Percentiles rank a stretch among this genome's conserved stretches.
These are phyloP conservation scores for Globisporangium perplexum DNA, from an alignment of 352 stramenopile genomes.

Conservation along the genomic window DNA sequence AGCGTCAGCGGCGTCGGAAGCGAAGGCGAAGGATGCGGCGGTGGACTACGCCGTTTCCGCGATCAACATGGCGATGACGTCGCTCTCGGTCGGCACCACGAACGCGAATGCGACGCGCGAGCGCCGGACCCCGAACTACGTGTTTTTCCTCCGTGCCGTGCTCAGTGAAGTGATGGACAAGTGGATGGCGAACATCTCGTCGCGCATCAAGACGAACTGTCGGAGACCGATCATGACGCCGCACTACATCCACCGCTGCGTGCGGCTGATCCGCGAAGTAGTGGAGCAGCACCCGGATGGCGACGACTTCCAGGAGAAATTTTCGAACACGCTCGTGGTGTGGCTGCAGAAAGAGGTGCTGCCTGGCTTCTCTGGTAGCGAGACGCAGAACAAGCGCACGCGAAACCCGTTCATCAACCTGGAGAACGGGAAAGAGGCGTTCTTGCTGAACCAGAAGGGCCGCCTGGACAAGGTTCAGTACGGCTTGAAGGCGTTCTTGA, in stretches of 20 bases:
- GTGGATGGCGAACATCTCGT: slow-evolving; percentile 77
- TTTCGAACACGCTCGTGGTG: slow-evolving; percentile 75
- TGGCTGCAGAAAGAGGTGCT: slow-evolving; percentile 87
- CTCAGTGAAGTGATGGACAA: slow-evolving; percentile 87
- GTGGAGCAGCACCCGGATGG: slow-evolving; percentile 79
- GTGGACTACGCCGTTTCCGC: slow-evolving; percentile 63
- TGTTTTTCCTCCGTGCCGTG: slow-evolving; percentile 81
- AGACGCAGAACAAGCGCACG: slow-evolving; percentile 61
- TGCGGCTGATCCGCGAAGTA: slow-evolving; percentile 77
- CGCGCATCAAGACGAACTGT: slow-evolving; percentile 60
- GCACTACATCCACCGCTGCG: slow-evolving; percentile 81
- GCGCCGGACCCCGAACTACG: slow-evolving; percentile 74
- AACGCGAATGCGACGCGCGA: slow-evolving; percentile 74
- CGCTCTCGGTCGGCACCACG: slow-evolving; percentile 53
- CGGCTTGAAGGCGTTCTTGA: slow-evolving; percentile 79
- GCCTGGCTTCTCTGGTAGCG: slow-evolving; percentile 69
- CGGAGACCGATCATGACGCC: slow-evolving; percentile 76
- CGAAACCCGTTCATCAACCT: slow-evolving; percentile 80
- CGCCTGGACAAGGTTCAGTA: slow-evolving; percentile 82
- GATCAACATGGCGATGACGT: slow-evolving; percentile 84
- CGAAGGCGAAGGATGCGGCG: slow-evolving; percentile 56
- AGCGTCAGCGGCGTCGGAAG: slow-evolving; percentile 39
- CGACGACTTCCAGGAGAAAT: slow-evolving; percentile 83
- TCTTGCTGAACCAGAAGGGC: slow-evolving; percentile 76
- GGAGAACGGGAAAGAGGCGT: slow-evolving; percentile 80